Evolutionary conservation across 139 green algal genomes (phyloP).

Genomic region (Chlorella sp.): DNA sequence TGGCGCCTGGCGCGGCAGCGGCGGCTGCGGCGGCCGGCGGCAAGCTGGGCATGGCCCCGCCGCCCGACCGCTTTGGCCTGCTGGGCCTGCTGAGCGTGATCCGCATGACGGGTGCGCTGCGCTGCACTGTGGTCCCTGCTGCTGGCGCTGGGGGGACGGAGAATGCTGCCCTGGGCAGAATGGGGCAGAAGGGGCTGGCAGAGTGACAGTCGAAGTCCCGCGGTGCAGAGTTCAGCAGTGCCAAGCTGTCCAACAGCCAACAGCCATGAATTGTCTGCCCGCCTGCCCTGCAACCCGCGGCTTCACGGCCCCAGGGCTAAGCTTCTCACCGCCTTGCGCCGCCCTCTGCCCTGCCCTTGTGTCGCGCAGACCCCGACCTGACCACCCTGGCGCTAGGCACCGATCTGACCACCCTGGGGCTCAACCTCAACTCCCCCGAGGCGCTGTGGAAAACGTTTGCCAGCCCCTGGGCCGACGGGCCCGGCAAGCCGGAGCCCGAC

Average conservation of each 20-base stretch:
- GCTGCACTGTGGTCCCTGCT: background rate
- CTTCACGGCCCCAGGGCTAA: too few relatives aligned
- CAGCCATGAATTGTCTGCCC: too few relatives aligned
- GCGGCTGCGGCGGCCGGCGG: constrained; percentile 26
- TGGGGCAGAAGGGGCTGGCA: too few relatives aligned
- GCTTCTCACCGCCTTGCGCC: too few relatives aligned
- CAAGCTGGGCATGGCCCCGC: constrained; percentile 21
- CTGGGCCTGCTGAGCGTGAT: constrained; percentile 95
- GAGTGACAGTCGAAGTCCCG: too few relatives aligned
- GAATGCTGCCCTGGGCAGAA: too few relatives aligned
- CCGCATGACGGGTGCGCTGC: constrained; percentile 53
- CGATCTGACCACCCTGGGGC: constrained; percentile 95
- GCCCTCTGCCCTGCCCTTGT: constrained; percentile 77
- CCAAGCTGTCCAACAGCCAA: too few relatives aligned
- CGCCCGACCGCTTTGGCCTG: constrained; percentile 87
- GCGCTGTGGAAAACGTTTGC: constrained; percentile 87
- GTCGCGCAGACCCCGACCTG: constrained; percentile 87
- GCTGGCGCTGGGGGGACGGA: too few relatives aligned
- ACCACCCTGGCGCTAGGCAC: constrained; percentile 96
- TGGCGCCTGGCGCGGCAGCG: background rate
- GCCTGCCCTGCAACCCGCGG: too few relatives aligned
- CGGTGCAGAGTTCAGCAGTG: too few relatives aligned
- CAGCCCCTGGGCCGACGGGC: constrained; percentile 86
- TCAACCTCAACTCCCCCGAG: constrained; percentile 74
- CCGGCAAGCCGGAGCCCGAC: constrained; percentile 81